Evolutionary conservation across 2,329 filamentous ascomycete species (phyloP).

Genomic region (Pochonia chlamydosporia): DNA sequence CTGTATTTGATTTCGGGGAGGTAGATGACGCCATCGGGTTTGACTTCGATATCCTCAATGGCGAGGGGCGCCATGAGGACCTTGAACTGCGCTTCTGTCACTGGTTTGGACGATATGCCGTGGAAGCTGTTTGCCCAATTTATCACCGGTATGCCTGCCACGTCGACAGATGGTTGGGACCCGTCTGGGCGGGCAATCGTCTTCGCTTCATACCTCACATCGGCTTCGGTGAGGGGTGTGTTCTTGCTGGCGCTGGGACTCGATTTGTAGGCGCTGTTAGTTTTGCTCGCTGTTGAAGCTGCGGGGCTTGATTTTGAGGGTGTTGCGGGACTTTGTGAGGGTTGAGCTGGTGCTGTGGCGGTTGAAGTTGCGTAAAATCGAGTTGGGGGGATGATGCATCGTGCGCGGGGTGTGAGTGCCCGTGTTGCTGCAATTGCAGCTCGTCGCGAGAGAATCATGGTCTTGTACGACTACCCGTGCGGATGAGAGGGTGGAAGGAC

Average conservation of each 20-base stretch:
- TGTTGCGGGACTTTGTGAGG: background rate
- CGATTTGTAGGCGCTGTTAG: background rate
- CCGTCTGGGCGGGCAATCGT: conserved; percentile 11
- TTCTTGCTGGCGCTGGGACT: background rate
- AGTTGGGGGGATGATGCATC: conserved; percentile 13
- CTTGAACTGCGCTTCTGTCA: conserved; percentile 62
- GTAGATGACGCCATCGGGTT: conserved; percentile 95
- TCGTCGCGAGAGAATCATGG: conserved; percentile 23
- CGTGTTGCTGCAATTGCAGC: conserved; percentile 15
- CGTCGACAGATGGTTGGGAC: background rate
- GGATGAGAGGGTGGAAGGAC: background rate
- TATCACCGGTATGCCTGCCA: conserved; percentile 25
- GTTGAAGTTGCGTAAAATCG: conserved; percentile 19
- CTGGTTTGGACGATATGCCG: conserved; percentile 66
- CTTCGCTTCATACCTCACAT: conserved; percentile 12
- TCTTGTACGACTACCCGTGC: background rate
- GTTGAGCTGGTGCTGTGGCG: conserved; percentile 1
- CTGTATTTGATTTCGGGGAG: conserved; percentile 98
- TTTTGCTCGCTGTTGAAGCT: conserved; percentile 2
- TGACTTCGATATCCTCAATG: conserved; percentile 82
- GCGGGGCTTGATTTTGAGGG: background rate
- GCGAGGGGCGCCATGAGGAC: conserved; percentile 64
- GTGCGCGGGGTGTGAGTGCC: conserved; percentile 10
- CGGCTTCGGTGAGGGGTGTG: conserved; percentile 1
- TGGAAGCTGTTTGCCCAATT: conserved; percentile 85